Percentiles rank a stretch among this genome's conserved stretches.
Conservation (phyloP, 768 basidiomycete species). For the Trametes maxima region DNA sequence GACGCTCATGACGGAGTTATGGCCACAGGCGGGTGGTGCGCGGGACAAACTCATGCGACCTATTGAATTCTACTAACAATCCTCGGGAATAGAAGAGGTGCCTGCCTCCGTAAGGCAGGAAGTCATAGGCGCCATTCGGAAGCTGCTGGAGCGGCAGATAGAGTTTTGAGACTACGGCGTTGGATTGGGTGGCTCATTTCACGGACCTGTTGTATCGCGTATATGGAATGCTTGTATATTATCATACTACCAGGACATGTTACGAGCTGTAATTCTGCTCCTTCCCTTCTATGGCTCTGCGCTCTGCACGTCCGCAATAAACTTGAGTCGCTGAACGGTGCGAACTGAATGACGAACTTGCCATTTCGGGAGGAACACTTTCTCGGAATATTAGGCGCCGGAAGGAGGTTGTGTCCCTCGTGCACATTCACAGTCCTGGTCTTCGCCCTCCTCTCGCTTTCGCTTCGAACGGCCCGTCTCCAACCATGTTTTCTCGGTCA, state of each 20-base stretch:
- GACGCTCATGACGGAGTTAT: constrained; percentile 12
- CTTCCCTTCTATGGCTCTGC: too few relatives aligned
- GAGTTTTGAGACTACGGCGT: constrained; percentile 8
- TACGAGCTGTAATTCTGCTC: too few relatives aligned
- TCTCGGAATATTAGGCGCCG: background rate
- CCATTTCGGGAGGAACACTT: constrained; percentile 9
- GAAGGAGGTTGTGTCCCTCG: too few relatives aligned
- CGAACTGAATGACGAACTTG: background rate
- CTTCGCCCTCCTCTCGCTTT: background rate
- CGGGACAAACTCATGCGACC: background rate
- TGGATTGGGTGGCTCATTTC: background rate
- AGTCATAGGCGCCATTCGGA: constrained; percentile 12
- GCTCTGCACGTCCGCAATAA: too few relatives aligned
- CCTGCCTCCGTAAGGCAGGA: constrained; percentile 10
- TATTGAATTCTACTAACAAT: background rate
- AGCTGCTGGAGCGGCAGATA: constrained; percentile 17
- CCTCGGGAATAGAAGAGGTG: constrained; percentile 1
- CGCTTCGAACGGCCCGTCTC: background rate
- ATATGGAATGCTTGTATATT: background rate
- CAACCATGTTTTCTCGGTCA: constrained; percentile 11
- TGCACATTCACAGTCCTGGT: background rate
- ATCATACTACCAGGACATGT: background rate
- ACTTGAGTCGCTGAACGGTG: background rate
- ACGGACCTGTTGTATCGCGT: background rate
- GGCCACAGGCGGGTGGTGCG: constrained; percentile 21